Evolutionary conservation across 2,329 filamentous ascomycete species (phyloP).

Genomic region (Verticillium alfalfae): DNA sequence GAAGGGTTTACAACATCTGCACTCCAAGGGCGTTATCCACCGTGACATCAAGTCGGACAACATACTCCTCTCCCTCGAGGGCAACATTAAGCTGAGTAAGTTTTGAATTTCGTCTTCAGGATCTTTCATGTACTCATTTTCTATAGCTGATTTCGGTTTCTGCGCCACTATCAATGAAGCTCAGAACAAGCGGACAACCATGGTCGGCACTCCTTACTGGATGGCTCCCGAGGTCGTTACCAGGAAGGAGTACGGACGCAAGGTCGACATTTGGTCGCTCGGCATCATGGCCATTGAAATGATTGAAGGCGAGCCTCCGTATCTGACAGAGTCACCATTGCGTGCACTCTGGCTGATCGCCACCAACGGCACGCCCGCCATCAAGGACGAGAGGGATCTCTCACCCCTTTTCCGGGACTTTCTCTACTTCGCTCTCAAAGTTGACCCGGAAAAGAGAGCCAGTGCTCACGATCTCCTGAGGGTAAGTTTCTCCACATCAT

Average conservation of each 20-base stretch:
- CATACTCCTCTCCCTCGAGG: conserved; percentile 86
- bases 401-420: conserved; percentile 85
- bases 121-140: conserved; percentile 20
- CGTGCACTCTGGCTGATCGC: conserved; percentile 93
- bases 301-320: conserved; percentile 98
- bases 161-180: conserved; percentile 97
- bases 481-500: conserved; percentile 49
- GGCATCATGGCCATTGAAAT: conserved; percentile 99
- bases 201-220: conserved; percentile 99
- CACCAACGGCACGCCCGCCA: conserved; percentile 89
- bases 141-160: conserved; percentile 89
- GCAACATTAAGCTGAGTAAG: conserved; percentile 95
- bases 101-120: background rate
- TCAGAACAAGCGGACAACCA: conserved; percentile 95
- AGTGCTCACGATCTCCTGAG: conserved; percentile 89
- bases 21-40: conserved; percentile 97
- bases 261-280: conserved; percentile 97
- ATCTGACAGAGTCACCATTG: conserved; percentile 89
- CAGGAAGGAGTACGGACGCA: conserved; percentile 93
- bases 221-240: conserved; percentile 99
- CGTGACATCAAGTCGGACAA: conserved; percentile 99
- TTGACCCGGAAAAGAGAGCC: conserved; percentile 93
- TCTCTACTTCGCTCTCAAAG: conserved; percentile 85
- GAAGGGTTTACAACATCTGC: conserved; percentile 86
- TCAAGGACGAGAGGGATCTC: conserved; percentile 86